phyloP scores from a whole-genome alignment of 176 grass and related monocot species.

The Paspalum vaginatum region DNA sequence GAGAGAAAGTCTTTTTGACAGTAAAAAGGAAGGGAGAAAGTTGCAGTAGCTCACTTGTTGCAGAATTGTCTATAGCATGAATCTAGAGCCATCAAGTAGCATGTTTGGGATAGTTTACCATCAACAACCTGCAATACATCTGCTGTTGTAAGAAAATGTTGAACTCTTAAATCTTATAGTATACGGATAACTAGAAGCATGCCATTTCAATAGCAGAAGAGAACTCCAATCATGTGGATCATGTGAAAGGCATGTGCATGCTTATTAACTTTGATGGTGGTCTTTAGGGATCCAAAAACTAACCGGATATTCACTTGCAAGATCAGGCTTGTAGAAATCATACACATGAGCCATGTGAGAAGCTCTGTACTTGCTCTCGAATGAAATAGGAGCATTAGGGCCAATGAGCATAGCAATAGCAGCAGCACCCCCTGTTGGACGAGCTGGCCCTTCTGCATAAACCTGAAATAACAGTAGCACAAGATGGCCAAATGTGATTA shows the following conservation, averaged over 20 bases:
- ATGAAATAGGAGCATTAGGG: conserved; percentile 76
- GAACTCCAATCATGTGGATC: not conserved
- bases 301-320: conserved; percentile 95
- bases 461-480: conserved; percentile 47
- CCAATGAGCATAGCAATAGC: conserved; percentile 92
- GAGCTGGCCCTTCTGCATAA: conserved; percentile 81
- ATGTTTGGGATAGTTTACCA: conserved; percentile 86
- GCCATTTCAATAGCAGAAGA: not conserved
- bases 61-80: conserved; percentile 68
- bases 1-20: not conserved
- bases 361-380: conserved; percentile 87
- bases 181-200: conserved; percentile 5
- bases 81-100: conserved; percentile 85
- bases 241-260: not conserved
- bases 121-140: conserved; percentile 67
- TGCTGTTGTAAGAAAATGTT: conserved; percentile 2
- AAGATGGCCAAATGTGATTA: not conserved
- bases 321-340: conserved; percentile 87
- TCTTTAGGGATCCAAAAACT: conserved; percentile 14
- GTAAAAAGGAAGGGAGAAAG: conserved; percentile 10
- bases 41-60: conserved; percentile 54
- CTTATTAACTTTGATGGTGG: no score
- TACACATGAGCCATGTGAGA: conserved; percentile 93
- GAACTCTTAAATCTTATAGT: not conserved
- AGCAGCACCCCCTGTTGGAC: conserved; percentile 80